Evolutionary conservation across 140 eudicot genomes (phyloP).

Genomic region (Bidens hawaiensis): DNA sequence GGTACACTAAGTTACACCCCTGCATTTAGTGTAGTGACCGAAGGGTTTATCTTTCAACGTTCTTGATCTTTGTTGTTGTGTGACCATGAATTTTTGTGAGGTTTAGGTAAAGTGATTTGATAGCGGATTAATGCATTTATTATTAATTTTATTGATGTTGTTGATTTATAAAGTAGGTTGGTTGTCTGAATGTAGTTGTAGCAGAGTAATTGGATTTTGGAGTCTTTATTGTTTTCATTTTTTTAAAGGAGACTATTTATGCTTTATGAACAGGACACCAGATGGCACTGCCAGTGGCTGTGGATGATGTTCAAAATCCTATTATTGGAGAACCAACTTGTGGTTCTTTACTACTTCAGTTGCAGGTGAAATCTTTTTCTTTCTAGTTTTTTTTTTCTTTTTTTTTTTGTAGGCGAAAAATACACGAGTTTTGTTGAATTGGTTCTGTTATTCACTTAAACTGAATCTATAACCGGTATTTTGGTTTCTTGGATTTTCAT

Average conservation of each 20-base stretch:
- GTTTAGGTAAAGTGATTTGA: not conserved
- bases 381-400: too few relatives aligned
- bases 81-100: not conserved
- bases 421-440: not conserved
- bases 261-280: constrained; percentile 2
- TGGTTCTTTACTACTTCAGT: constrained; percentile 67
- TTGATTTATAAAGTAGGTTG: not conserved
- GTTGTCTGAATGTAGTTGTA: not conserved
- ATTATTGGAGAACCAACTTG: constrained; percentile 69
- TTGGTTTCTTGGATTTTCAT: not conserved
- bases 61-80: too few relatives aligned
- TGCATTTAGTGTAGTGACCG: too few relatives aligned
- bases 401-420: too few relatives aligned
- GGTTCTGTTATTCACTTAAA: not conserved
- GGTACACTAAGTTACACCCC: too few relatives aligned
- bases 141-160: too few relatives aligned
- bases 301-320: constrained; percentile 50
- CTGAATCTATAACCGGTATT: not conserved
- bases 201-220: not conserved
- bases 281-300: too few relatives aligned
- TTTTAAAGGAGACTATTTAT: too few relatives aligned
- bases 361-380: constrained; percentile 53
- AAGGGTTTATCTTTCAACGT: too few relatives aligned
- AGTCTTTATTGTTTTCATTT: not conserved
- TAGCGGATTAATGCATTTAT: not conserved